phyloP scores from a whole-genome alignment of 2,329 filamentous ascomycete genomes.

The Neocatenulostroma microsporum region DNA sequence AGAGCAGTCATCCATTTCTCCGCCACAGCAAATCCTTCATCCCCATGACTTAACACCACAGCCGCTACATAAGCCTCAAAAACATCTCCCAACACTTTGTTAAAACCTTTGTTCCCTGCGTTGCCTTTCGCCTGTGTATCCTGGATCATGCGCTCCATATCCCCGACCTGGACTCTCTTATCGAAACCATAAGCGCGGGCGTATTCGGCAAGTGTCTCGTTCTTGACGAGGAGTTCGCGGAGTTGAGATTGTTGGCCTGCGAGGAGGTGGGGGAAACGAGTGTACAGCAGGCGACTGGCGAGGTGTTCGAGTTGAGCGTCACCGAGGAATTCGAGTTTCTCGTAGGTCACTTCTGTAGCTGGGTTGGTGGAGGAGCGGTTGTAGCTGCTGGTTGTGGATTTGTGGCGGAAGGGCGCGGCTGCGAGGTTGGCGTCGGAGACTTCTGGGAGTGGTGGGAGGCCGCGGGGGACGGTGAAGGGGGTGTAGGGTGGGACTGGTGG shows the following conservation, averaged over 20 bases:
- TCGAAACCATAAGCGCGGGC: conserved; percentile 64
- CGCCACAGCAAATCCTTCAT: conserved; percentile 53
- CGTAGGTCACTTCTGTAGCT: conserved; percentile 50
- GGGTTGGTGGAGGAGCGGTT: conserved; percentile 17
- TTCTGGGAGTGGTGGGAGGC: conserved; percentile 25
- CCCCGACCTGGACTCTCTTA: conserved; percentile 49
- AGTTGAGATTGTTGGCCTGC: conserved; percentile 66
- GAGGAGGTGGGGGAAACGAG: conserved; percentile 57
- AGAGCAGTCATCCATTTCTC: conserved; percentile 66
- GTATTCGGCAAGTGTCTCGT: conserved; percentile 65
- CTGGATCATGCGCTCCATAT: conserved; percentile 24
- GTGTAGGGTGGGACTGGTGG: conserved; percentile 15
- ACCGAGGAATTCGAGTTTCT: conserved; percentile 79
- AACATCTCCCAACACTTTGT: conserved; percentile 77
- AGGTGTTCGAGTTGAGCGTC: conserved; percentile 78
- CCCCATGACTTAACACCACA: conserved; percentile 59
- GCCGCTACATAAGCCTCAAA: conserved; percentile 89
- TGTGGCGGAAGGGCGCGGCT: conserved; percentile 28
- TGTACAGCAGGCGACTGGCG: conserved; percentile 65
- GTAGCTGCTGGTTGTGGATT: conserved; percentile 18
- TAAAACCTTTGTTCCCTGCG: conserved; percentile 52
- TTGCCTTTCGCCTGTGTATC: conserved; percentile 28
- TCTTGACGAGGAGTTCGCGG: conserved; percentile 72
- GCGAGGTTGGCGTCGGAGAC: conserved; percentile 18
- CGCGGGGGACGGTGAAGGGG: conserved; percentile 13